A percentile compares a stretch with the other conserved stretches of the same genome.
Evolutionary conservation across 2,329 filamentous ascomycete genomes (phyloP).

Genomic region (Epichloe sibirici): DNA sequence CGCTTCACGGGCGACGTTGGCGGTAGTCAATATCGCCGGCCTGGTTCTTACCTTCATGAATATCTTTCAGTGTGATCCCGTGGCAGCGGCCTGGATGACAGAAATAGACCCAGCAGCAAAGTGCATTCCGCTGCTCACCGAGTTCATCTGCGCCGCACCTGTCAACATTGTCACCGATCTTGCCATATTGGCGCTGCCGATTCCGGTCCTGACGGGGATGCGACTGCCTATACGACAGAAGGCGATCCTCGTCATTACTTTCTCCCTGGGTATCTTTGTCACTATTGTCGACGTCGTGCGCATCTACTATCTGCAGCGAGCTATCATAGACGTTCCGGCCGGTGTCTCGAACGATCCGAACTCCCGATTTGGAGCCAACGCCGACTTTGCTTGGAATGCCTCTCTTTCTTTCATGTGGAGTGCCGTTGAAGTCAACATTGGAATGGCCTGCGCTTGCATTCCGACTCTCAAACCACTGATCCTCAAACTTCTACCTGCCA

Average conservation of each 20-base stretch:
- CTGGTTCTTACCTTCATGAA: constrained; percentile 73
- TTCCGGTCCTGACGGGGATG: constrained; percentile 81
- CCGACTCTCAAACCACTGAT: constrained; percentile 82
- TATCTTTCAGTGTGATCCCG: constrained; percentile 72
- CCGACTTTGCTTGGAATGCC: constrained; percentile 58
- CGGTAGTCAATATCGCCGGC: constrained; percentile 68
- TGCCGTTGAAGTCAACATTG: constrained; percentile 79
- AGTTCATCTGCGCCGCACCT: constrained; percentile 65
- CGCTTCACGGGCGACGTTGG: constrained; percentile 69
- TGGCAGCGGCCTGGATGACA: constrained; percentile 53
- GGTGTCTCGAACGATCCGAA: constrained; percentile 23
- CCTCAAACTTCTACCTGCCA: constrained; percentile 46
- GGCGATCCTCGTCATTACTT: constrained; percentile 74
- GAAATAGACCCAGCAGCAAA: constrained; percentile 18
- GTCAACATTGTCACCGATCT: constrained; percentile 89
- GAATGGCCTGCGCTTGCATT: constrained; percentile 85
- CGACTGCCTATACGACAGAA: constrained; percentile 76
- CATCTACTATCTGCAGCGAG: constrained; percentile 79
- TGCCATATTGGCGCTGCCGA: constrained; percentile 74
- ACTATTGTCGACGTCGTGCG: constrained; percentile 79
- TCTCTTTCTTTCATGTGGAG: constrained; percentile 89
- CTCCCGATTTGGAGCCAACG: constrained; percentile 37
- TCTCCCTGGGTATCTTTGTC: constrained; percentile 77
- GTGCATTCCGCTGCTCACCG: constrained; percentile 47
- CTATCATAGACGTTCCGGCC: constrained; percentile 35